These are phyloP conservation scores for Skeletonema menzelii DNA, from an alignment of 108 stramenopile genomes.

Conservation along the genomic window DNA sequence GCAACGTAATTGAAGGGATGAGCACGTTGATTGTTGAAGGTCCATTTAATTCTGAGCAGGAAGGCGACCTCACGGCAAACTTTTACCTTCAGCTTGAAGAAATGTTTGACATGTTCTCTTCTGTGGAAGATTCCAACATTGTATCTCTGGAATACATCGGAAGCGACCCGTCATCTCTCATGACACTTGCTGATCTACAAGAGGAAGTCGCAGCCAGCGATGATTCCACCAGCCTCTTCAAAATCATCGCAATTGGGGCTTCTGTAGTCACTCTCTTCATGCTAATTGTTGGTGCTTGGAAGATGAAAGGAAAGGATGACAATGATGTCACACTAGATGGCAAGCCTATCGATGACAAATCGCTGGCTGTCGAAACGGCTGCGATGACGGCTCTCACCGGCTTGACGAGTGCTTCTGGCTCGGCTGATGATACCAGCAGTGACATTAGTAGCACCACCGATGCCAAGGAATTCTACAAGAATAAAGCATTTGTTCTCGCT, in stretches of 20 bases:
- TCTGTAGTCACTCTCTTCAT: background rate
- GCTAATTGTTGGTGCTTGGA: background rate
- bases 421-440: background rate
- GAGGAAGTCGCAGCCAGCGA: background rate
- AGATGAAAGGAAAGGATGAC: background rate
- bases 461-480: background rate
- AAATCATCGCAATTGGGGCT: background rate
- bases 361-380: background rate
- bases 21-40: background rate
- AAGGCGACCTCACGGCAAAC: background rate
- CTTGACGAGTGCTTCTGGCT: background rate
- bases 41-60: background rate
- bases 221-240: background rate
- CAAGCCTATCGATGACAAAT: constrained; percentile 1
- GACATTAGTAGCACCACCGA: background rate
- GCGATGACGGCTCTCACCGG: background rate
- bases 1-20: background rate
- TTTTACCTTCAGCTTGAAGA: background rate
- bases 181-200: background rate
- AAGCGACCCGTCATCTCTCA: background rate
- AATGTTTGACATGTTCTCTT: background rate
- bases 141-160: background rate
- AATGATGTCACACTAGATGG: background rate
- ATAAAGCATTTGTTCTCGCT: constrained; percentile 20
- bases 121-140: background rate